Percentiles rank a stretch among this genome's conserved stretches.
Conservation (phyloP, 352 stramenopile species). For the Globisporangium acanthophoron region DNA sequence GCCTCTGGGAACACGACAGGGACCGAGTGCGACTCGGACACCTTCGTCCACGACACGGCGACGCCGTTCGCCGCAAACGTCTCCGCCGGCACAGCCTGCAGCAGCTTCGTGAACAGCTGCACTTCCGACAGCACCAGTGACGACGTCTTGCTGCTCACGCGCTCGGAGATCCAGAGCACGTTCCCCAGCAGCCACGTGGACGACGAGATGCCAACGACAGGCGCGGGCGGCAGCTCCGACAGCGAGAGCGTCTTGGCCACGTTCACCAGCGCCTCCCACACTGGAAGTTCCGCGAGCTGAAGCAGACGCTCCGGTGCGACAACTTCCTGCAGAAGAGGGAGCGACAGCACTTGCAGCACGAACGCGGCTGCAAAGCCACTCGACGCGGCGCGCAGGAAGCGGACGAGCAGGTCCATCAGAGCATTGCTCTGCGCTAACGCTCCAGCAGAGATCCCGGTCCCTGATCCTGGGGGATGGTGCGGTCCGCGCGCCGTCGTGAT, state of each 20-base stretch:
- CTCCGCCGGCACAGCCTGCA: conserved; percentile 41
- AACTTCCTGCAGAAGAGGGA: conserved; percentile 36
- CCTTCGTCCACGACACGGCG: conserved; percentile 60
- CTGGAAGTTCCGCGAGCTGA: conserved; percentile 16
- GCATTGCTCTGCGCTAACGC: neutral
- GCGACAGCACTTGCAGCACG: conserved; percentile 18
- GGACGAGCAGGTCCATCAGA: conserved; percentile 5
- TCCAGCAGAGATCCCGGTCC: neutral
- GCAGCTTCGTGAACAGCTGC: conserved; percentile 33
- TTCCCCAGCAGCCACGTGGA: conserved; percentile 65
- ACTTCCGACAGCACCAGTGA: conserved; percentile 26
- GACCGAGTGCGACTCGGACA: conserved; percentile 59
- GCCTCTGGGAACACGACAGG: conserved; percentile 53
- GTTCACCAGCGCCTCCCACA: conserved; percentile 28
- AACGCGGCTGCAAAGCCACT: neutral
- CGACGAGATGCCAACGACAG: conserved; percentile 38
- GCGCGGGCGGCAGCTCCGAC: conserved; percentile 27
- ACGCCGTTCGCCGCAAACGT: conserved; percentile 47
- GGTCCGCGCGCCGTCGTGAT: neutral
- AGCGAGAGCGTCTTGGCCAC: conserved; percentile 21
- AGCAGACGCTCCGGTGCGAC: conserved; percentile 16
- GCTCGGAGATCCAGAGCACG: conserved; percentile 45
- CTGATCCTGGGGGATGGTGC: conserved; percentile 8
- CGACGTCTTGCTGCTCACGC: conserved; percentile 25
- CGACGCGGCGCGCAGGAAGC: neutral